These are phyloP conservation scores for Candida xiaguanensis DNA, from an alignment of 805 yeast genomes.

Conservation along the genomic window DNA sequence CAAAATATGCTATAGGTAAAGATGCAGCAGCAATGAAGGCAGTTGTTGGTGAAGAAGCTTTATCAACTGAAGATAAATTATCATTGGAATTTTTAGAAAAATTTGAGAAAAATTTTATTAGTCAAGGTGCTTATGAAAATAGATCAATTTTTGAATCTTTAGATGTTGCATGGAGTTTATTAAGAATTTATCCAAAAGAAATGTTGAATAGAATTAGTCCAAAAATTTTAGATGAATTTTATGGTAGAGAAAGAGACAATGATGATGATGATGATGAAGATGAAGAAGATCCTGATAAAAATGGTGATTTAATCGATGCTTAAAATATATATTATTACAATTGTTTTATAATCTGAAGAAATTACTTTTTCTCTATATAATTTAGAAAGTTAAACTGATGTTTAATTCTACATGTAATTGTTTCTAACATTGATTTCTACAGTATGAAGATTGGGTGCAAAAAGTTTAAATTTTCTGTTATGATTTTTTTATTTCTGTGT, in stretches of 20 bases:
- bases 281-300: conserved; percentile 21
- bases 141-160: conserved; percentile 92
- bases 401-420: too few relatives aligned
- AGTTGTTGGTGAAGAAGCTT: conserved; percentile 99
- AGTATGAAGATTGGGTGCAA: too few relatives aligned
- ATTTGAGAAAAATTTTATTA: conserved; percentile 91
- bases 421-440: too few relatives aligned
- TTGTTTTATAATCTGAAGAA: too few relatives aligned
- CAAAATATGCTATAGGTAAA: conserved; percentile 98
- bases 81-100: conserved; percentile 97
- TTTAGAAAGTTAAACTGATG: too few relatives aligned
- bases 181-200: conserved; percentile 99
- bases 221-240: conserved; percentile 91
- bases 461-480: too few relatives aligned
- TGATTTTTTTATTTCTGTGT: too few relatives aligned
- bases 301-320: conserved; percentile 8
- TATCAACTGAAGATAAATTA: conserved; percentile 94
- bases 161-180: conserved; percentile 96
- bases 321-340: conserved; percentile 2
- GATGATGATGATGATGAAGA: conserved; percentile 52
- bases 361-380: too few relatives aligned
- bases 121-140: conserved; percentile 96
- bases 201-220: conserved; percentile 98
- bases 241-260: conserved; percentile 79
- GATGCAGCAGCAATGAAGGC: conserved; percentile 99